These are phyloP conservation scores for Solanum hybrid DNA, from an alignment of 305 asterid genomes.

Conservation along the genomic window DNA sequence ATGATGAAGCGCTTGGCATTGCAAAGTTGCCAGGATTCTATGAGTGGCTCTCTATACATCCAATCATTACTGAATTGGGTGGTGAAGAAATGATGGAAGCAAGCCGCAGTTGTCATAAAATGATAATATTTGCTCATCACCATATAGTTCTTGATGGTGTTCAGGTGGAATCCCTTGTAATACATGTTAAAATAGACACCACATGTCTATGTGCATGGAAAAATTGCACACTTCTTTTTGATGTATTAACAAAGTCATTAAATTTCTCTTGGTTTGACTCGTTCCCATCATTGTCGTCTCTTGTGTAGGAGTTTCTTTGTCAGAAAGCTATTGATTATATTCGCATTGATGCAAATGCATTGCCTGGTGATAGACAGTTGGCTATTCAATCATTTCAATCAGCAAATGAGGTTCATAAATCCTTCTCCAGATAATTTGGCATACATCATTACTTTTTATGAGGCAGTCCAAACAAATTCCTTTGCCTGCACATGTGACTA, in stretches of 20 bases:
- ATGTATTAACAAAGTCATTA: not conserved
- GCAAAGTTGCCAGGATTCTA: slow-evolving; percentile 85
- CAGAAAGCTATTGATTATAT: slow-evolving; percentile 66
- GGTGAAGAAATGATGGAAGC: slow-evolving; percentile 44
- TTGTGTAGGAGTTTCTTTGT: slow-evolving; percentile 57
- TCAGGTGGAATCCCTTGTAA: slow-evolving; percentile 44
- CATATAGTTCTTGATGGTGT: slow-evolving; percentile 88
- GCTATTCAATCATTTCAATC: slow-evolving; percentile 75
- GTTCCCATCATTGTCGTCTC: not conserved
- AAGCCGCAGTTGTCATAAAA: slow-evolving; percentile 60
- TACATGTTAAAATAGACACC: not conserved
- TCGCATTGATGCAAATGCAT: slow-evolving; percentile 67
- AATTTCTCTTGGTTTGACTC: not conserved
- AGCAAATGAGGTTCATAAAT: slow-evolving; percentile 50
- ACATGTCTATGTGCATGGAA: not conserved
- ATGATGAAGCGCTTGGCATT: slow-evolving; percentile 62
- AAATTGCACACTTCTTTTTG: not conserved
- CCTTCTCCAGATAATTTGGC: not conserved
- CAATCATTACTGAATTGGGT: slow-evolving; percentile 54
- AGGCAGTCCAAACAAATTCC: not conserved
- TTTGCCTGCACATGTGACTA: not conserved
- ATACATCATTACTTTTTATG: not conserved
- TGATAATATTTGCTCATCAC: slow-evolving; percentile 96
- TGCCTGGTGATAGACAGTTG: slow-evolving; percentile 54
- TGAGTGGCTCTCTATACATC: slow-evolving; percentile 93